Evolutionary conservation across 148 eudicot species (phyloP), one percentile per base, ranked within the genome.

Genomic region (Rhododendron vialii): DNA sequence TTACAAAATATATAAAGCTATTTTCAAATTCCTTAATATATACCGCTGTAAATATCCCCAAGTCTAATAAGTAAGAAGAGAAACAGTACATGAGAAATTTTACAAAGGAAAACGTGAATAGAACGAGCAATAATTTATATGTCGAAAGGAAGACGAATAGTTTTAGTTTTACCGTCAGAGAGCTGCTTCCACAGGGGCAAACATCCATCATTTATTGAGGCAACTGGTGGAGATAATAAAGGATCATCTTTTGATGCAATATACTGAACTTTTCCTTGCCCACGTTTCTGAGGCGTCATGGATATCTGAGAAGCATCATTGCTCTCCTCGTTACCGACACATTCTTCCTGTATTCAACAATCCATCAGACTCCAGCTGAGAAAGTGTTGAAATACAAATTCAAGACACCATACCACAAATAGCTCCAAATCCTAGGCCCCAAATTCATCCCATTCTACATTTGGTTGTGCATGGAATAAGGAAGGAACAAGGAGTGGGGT

Each of bases 261-360:
- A 50, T 88, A 89, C 30, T 86, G 94, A 26, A 88, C 80, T 88
- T 93, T 92, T 78, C 89, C 91, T 85, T 89, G 92, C 77, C 88
- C 88, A 88, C 91, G 94, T 88, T 93, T 98, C 86, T 91, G 91
- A 90, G 94, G 81, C 59, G 91, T 98, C 28, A 89, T 92, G 80
- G 93, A 90, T 82, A 86, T 35, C 90, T 90, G 92, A 73, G 85
- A 88, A 82, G 92, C 93, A 87, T 92, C 96, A 91, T 92, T 95
- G 91, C 95, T 94, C 89, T 98, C 99, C 90, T 91, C 92, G 80
- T 92, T 98, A 88, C 95, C 92, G 86, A 94, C 96, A 59, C 93
- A 95, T 83, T 95, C 98, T 84, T 90, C 98, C 98, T 98, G 92
- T 82, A 90, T 63, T 9, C 75, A 86, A 85, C 50, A 51, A 51